Evolutionary conservation across 345 rosid species (phyloP).

Genomic region (Odontarrhena argentea): DNA sequence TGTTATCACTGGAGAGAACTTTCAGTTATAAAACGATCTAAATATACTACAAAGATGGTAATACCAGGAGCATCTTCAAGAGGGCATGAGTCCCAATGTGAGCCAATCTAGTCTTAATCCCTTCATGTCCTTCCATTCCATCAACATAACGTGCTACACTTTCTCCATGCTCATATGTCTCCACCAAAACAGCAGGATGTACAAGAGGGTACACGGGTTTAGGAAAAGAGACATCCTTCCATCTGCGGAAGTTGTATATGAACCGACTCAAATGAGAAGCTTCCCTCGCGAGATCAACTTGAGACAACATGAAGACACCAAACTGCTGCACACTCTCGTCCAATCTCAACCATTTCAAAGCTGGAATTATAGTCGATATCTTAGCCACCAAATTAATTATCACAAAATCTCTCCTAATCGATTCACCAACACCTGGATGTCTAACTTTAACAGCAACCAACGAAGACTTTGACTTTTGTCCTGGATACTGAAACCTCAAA

Average conservation of each 20-base stretch:
- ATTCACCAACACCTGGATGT: conserved; percentile 98
- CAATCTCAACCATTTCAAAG: conserved; percentile 88
- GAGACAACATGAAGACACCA: conserved; percentile 98
- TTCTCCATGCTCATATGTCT: conserved; percentile 94
- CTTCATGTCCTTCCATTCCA: conserved; percentile 75
- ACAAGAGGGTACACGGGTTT: conserved; percentile 98
- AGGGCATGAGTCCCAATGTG: conserved; percentile 99
- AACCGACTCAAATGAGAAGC: conserved; percentile 96
- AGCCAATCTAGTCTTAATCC: conserved; percentile 81
- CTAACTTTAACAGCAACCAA: conserved; percentile 97
- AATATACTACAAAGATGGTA: background rate
- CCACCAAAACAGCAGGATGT: conserved; percentile 99
- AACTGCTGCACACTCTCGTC: conserved; percentile 98
- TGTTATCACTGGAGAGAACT: conserved; percentile 2
- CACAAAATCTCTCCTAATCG: conserved; percentile 88
- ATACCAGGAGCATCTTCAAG: conserved; percentile 97
- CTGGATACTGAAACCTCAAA: conserved; percentile 79
- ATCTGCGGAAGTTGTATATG: conserved; percentile 88
- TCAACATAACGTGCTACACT: conserved; percentile 84
- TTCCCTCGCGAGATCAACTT: conserved; percentile 99
- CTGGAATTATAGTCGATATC: conserved; percentile 67
- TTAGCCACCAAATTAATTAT: conserved; percentile 80
- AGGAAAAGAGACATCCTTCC: conserved; percentile 98
- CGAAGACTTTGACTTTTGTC: conserved; percentile 68
- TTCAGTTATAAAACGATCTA: conserved; percentile 21